Percentiles rank a stretch among this genome's conserved stretches.
These are phyloP conservation scores for Triadica sebifera DNA, from an alignment of 345 rosid species.

Conservation along the genomic window DNA sequence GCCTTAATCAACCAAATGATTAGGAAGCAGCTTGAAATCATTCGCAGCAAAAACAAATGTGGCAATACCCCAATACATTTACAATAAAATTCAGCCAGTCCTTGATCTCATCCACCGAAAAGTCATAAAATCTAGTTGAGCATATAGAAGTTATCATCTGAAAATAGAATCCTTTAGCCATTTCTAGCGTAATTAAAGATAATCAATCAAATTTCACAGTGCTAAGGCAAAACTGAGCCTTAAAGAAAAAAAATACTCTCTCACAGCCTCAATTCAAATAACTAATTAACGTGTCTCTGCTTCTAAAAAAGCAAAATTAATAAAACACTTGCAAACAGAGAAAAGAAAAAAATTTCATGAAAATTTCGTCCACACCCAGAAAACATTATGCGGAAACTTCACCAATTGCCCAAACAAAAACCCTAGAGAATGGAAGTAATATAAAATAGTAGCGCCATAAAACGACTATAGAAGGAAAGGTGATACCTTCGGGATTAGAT, in stretches of 20 bases:
- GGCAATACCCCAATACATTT: neutral
- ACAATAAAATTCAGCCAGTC: neutral
- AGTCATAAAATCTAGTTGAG: neutral
- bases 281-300: neutral
- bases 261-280: neutral
- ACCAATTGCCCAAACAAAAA: conserved; percentile 4
- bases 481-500: conserved; percentile 10
- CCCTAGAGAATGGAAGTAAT: neutral
- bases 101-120: neutral
- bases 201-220: neutral
- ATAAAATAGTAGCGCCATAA: neutral
- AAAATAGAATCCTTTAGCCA: no score
- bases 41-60: no score
- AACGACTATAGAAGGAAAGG: neutral
- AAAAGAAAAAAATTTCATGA: neutral
- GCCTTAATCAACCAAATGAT: neutral
- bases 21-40: conserved; percentile 1
- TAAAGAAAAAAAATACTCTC: neutral
- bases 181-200: no score
- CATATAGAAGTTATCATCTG: neutral
- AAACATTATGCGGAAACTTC: neutral
- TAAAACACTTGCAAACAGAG: neutral
- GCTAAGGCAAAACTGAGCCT: neutral
- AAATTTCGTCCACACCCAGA: neutral
- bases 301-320: neutral